These are phyloP conservation scores for Kluyveromyces siamensis DNA, from an alignment of 805 yeast genomes.

Conservation along the genomic window DNA sequence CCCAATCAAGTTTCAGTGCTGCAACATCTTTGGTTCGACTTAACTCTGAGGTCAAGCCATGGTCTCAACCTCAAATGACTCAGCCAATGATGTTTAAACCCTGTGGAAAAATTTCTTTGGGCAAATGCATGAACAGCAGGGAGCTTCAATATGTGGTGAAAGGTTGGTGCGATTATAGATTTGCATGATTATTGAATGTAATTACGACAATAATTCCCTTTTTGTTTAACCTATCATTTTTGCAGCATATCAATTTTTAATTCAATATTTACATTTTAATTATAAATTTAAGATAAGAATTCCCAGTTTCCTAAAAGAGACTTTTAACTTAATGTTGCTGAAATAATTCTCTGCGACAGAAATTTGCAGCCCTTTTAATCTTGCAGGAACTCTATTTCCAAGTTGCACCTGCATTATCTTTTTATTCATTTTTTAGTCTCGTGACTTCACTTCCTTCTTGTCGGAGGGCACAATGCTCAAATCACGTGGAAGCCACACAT, in stretches of 20 bases:
- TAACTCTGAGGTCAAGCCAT: slow-evolving; percentile 21
- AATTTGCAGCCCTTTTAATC: too few relatives aligned
- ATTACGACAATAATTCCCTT: neutral
- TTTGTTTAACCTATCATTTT: neutral
- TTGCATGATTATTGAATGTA: slow-evolving; percentile 4
- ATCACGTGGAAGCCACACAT: too few relatives aligned
- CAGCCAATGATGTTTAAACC: slow-evolving; percentile 19
- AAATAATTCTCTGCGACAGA: too few relatives aligned
- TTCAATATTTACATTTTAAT: neutral
- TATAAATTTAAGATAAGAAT: neutral
- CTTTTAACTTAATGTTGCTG: too few relatives aligned
- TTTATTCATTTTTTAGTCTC: too few relatives aligned
- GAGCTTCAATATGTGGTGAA: slow-evolving; percentile 27
- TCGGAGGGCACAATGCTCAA: too few relatives aligned
- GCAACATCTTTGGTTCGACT: slow-evolving; percentile 17
- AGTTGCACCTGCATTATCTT: too few relatives aligned
- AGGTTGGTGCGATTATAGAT: slow-evolving; percentile 28
- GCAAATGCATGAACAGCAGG: slow-evolving; percentile 6
- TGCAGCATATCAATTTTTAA: neutral
- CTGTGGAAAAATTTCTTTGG: slow-evolving; percentile 20
- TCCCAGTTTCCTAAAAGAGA: neutral
- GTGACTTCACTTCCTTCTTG: too few relatives aligned
- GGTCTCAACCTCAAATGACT: slow-evolving; percentile 10
- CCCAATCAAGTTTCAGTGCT: neutral
- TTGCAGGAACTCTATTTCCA: too few relatives aligned